Conservation (phyloP, 768 basidiomycete genomes). For the Tylopilus felleus region DNA sequence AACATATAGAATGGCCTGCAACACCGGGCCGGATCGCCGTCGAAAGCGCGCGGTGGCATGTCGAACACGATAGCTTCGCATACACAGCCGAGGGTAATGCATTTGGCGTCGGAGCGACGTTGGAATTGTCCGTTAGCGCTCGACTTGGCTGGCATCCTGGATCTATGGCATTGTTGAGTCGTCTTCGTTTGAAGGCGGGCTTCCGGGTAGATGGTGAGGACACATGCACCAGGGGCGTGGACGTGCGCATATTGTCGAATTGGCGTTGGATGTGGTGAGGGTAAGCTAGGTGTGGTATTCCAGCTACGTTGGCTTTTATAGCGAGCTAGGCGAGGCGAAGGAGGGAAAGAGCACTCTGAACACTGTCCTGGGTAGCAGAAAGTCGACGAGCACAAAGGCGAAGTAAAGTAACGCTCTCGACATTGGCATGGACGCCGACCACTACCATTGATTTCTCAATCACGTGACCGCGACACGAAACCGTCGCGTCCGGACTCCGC, state of each 20-base stretch:
- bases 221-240: slow-evolving; percentile 12
- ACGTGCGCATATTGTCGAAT: slow-evolving; percentile 14
- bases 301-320: background rate
- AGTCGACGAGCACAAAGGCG: background rate
- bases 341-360: background rate
- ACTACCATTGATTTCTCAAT: slow-evolving; percentile 20
- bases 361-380: background rate
- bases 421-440: background rate
- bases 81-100: background rate
- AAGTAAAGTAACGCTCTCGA: background rate
- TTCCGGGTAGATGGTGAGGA: slow-evolving; percentile 16
- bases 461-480: slow-evolving; percentile 29
- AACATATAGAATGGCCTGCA: slow-evolving; percentile 11
- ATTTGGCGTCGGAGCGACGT: slow-evolving; percentile 2
- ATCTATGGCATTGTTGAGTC: slow-evolving; percentile 18
- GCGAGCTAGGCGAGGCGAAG: background rate
- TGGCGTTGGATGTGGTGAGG: background rate
- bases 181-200: slow-evolving; percentile 25
- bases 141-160: slow-evolving; percentile 13
- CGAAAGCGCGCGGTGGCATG: slow-evolving; percentile 29
- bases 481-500: background rate
- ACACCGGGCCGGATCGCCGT: slow-evolving; percentile 15
- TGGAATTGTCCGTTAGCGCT: slow-evolving; percentile 20
- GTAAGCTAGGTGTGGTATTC: background rate
- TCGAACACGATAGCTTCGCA: slow-evolving; percentile 26